A percentile compares a stretch with the other conserved stretches of the same genome.
Evolutionary conservation across 306 rosid species (phyloP).

Genomic region (Prunus fruticosa): DNA sequence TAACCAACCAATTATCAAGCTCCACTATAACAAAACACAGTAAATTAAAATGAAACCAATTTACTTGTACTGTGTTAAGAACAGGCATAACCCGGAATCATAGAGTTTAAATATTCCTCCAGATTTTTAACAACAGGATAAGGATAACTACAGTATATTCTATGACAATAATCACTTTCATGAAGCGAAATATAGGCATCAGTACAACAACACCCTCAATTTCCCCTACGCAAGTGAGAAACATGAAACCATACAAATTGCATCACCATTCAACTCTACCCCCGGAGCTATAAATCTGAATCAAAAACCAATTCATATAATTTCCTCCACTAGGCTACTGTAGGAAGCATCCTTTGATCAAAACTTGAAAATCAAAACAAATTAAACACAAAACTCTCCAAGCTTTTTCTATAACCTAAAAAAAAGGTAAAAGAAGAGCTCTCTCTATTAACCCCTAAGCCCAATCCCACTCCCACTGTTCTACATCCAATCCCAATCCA

Average conservation of each 20-base stretch:
- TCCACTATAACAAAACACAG: neutral
- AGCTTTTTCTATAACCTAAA: neutral
- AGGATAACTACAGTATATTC: neutral
- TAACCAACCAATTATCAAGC: neutral
- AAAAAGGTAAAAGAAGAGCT: neutral
- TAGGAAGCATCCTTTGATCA: neutral
- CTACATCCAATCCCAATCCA: slow-evolving; percentile 1
- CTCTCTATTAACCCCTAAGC: neutral
- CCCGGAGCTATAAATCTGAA: neutral
- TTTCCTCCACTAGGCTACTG: neutral
- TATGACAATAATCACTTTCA: neutral
- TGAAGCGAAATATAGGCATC: neutral
- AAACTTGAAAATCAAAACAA: neutral
- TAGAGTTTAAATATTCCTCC: neutral
- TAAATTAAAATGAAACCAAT: neutral
- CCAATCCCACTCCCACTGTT: neutral
- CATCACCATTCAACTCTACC: neutral
- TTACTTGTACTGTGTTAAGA: neutral
- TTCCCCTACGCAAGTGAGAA: neutral
- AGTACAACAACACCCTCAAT: neutral
- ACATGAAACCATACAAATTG: neutral
- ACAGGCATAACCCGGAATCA: neutral
- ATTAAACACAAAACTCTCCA: neutral
- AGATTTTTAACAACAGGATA: neutral
- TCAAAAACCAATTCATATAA: neutral